Evolutionary conservation across 306 rosid species (phyloP).

Genomic region (Adenanthera pavonina): DNA sequence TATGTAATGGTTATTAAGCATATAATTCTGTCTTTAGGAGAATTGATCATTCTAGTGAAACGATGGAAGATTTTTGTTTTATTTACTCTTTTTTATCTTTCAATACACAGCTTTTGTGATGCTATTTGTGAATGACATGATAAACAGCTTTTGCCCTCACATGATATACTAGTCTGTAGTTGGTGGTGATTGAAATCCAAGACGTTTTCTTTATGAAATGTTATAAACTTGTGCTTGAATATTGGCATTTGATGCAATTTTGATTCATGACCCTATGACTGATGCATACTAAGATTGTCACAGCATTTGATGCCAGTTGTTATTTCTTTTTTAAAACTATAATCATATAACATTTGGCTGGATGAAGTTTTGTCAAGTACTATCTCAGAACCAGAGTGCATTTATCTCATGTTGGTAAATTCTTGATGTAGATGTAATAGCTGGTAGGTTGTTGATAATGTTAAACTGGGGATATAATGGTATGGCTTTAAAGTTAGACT

Average conservation of each 20-base stretch:
- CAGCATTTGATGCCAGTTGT: not conserved
- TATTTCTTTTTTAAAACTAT: constrained; percentile 8
- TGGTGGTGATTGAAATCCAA: constrained; percentile 1
- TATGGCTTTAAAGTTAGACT: not conserved
- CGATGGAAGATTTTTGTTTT: constrained; percentile 23
- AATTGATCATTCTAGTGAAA: constrained; percentile 10
- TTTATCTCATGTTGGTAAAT: not conserved
- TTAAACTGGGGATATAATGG: not conserved
- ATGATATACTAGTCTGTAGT: constrained; percentile 28
- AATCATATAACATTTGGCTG: not conserved
- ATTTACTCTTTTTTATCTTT: constrained; percentile 1
- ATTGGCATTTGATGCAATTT: constrained; percentile 10
- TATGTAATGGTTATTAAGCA: constrained; percentile 7
- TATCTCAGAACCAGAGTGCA: not conserved
- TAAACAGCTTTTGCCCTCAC: constrained; percentile 34
- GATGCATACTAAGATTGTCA: not conserved
- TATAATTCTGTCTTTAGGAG: constrained; percentile 6
- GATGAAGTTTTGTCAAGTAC: not conserved
- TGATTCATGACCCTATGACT: not conserved
- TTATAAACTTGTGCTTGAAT: constrained; percentile 21
- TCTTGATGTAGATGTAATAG: not conserved
- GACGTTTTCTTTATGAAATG: not conserved
- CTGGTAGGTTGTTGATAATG: not conserved
- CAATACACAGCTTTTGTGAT: not conserved
- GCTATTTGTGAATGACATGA: constrained; percentile 27